Base-by-base conservation (phyloP, 768 basidiomycete species). In the Boletus coccyginus region DNA sequence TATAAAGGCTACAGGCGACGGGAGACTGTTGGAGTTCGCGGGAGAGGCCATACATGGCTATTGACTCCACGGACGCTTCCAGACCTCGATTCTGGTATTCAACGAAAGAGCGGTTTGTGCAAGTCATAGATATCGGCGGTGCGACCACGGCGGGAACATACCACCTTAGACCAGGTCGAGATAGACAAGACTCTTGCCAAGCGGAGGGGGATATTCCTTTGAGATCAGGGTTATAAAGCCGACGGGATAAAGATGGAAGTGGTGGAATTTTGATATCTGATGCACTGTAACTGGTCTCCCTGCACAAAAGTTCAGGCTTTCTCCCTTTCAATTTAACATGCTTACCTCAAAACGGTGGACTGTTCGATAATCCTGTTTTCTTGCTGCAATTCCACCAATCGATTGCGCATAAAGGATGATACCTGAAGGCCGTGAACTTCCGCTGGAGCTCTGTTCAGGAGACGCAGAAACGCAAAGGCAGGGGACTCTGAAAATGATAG, bases 41-140 rank as follows among this genome's bases (percentile, higher is more conserved):
- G 0, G 94, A 84, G n/a, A 94, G 68, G 24, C 97, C 97, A 66
- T 91, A 98, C 41, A 98, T 63, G 2, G 87, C 86, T 40, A 91
- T 73, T 0, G 86, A 80, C 71, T 92, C 88, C 48, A 86, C 57
- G n/a, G 90, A 86, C 41, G 86, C 88, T 46, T 88, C 87, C 5
- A 82, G 68, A 16, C 84, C 51, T 27, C 77, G 75, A 32, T 78
- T 70, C 72, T 91, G 86, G 39, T 77, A 75, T 66, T 96, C 91
- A 33, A 90, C 65, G 74, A 92, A 97, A 7, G 86, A 81, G 45
- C 93, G 85, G 68, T 92, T 83, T 40, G 82, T 80, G 66, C 88
- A 92, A 60, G 84, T 78, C 57, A 90, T 73, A 29, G 81, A 69
- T 57, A 97, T 88, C 0, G 91, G 82, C 5, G 96, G 96, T 0